phyloP scores from a whole-genome alignment of 768 basidiomycete species.

The Pulveroboletus sp. region DNA sequence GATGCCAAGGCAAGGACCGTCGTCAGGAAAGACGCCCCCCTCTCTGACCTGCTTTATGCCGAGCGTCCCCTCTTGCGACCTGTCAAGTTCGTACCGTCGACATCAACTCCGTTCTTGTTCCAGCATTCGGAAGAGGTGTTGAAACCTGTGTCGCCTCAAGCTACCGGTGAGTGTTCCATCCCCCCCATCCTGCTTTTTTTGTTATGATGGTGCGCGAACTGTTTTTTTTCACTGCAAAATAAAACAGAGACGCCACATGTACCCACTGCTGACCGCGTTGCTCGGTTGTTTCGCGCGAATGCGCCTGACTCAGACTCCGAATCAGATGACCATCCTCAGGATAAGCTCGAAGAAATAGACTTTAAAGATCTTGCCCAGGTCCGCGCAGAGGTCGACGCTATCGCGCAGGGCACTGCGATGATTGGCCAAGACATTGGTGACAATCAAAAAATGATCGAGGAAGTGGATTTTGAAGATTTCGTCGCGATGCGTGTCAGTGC shows the following conservation, averaged over 20 bases:
- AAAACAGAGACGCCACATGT: slow-evolving; percentile 50
- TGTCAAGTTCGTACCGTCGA: slow-evolving; percentile 62
- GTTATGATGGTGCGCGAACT: not conserved
- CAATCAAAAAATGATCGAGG: slow-evolving; percentile 43
- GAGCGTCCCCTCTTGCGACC: slow-evolving; percentile 64
- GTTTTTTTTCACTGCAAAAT: not conserved
- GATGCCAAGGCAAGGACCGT: not conserved
- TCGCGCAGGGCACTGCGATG: slow-evolving; percentile 4
- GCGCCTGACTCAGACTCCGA: slow-evolving; percentile 20
- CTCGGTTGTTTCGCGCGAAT: slow-evolving; percentile 53
- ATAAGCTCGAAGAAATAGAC: slow-evolving; percentile 56
- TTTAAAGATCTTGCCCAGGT: slow-evolving; percentile 57
- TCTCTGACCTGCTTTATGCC: slow-evolving; percentile 52
- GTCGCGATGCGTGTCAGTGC: slow-evolving; percentile 18
- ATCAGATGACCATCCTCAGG: slow-evolving; percentile 26
- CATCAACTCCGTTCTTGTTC: slow-evolving; percentile 48
- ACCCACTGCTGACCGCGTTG: slow-evolving; percentile 68
- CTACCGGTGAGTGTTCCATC: slow-evolving; percentile 35
- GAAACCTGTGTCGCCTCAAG: slow-evolving; percentile 45
- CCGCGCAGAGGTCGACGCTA: slow-evolving; percentile 36
- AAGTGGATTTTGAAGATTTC: slow-evolving; percentile 48
- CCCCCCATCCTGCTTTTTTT: not conserved
- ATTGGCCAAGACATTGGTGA: slow-evolving; percentile 2
- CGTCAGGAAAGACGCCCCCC: slow-evolving; percentile 36
- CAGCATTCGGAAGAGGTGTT: slow-evolving; percentile 56